These are phyloP conservation scores for Venustampulla echinocandica DNA, from an alignment of 495 filamentous ascomycete genomes.

Conservation along the genomic window DNA sequence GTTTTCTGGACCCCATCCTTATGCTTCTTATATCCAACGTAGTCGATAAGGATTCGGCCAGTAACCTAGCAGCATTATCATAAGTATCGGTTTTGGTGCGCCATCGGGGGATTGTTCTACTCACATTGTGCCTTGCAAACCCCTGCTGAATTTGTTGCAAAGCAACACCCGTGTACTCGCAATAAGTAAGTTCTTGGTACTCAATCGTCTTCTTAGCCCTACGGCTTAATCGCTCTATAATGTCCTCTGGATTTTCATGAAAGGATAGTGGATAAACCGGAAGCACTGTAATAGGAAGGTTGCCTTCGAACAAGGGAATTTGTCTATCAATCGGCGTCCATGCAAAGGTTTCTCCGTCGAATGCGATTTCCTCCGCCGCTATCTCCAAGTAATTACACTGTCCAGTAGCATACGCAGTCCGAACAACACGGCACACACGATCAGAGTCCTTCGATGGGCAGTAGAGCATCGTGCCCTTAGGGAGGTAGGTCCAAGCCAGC, in stretches of 20 bases:
- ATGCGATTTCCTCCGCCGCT: slow-evolving; percentile 22
- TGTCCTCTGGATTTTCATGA: slow-evolving; percentile 13
- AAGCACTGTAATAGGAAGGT: slow-evolving; percentile 23
- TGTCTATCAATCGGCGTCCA: slow-evolving; percentile 21
- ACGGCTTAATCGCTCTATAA: slow-evolving; percentile 17
- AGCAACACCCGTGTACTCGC: slow-evolving; percentile 25
- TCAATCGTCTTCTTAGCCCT: slow-evolving; percentile 26
- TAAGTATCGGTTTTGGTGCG: not conserved
- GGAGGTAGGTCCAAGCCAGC: slow-evolving; percentile 30
- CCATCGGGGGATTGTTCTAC: slow-evolving; percentile 16
- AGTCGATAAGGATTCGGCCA: slow-evolving; percentile 30
- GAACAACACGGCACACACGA: slow-evolving; percentile 26
- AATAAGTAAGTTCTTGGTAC: slow-evolving; percentile 26
- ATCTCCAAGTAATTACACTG: slow-evolving; percentile 9
- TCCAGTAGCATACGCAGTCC: slow-evolving; percentile 13
- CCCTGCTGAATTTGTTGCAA: not conserved
- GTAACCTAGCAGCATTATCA: slow-evolving; percentile 9
- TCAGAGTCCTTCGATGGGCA: slow-evolving; percentile 25
- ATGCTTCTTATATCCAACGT: slow-evolving; percentile 31
- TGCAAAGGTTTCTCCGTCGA: slow-evolving; percentile 26
- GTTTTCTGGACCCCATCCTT: slow-evolving; percentile 25
- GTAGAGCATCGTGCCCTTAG: slow-evolving; percentile 24
- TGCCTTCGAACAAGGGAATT: slow-evolving; percentile 22
- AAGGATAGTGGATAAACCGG: slow-evolving; percentile 28
- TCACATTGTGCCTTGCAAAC: slow-evolving; percentile 24